These are phyloP conservation scores for Spathaspora sp. DNA, from an alignment of 805 yeast species.

Conservation along the genomic window DNA sequence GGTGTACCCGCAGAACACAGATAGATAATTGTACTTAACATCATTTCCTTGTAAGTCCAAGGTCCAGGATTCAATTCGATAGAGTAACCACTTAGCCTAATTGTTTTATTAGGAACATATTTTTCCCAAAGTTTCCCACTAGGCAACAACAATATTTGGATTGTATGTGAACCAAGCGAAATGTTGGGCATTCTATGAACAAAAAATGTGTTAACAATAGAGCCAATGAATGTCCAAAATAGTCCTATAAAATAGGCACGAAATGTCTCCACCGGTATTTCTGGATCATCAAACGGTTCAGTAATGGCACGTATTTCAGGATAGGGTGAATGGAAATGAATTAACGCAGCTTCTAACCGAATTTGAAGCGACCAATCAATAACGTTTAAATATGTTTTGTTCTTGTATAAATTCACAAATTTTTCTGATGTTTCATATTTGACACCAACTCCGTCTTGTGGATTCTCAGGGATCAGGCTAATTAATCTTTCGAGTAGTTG, in stretches of 20 bases:
- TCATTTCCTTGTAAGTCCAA: slow-evolving; percentile 44
- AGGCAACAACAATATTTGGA: slow-evolving; percentile 37
- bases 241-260: slow-evolving; percentile 38
- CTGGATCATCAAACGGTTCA: slow-evolving; percentile 35
- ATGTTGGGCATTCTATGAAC: slow-evolving; percentile 39
- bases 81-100: slow-evolving; percentile 18
- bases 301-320: slow-evolving; percentile 39
- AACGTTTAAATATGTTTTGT: slow-evolving; percentile 20
- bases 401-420: slow-evolving; percentile 10
- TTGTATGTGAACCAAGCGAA: slow-evolving; percentile 31
- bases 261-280: slow-evolving; percentile 29
- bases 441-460: neutral
- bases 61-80: slow-evolving; percentile 38
- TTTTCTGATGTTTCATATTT: slow-evolving; percentile 6
- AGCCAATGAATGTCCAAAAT: slow-evolving; percentile 40
- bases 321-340: slow-evolving; percentile 39
- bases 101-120: slow-evolving; percentile 21
- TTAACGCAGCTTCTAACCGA: slow-evolving; percentile 33
- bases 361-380: slow-evolving; percentile 34
- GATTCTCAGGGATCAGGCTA: slow-evolving; percentile 15
- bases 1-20: slow-evolving; percentile 42
- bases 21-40: slow-evolving; percentile 41
- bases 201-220: slow-evolving; percentile 38
- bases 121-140: slow-evolving; percentile 40
- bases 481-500: slow-evolving; percentile 25